These are phyloP conservation scores for Fusarium bactridioides DNA, from an alignment of 2,329 filamentous ascomycete genomes.

Conservation along the genomic window DNA sequence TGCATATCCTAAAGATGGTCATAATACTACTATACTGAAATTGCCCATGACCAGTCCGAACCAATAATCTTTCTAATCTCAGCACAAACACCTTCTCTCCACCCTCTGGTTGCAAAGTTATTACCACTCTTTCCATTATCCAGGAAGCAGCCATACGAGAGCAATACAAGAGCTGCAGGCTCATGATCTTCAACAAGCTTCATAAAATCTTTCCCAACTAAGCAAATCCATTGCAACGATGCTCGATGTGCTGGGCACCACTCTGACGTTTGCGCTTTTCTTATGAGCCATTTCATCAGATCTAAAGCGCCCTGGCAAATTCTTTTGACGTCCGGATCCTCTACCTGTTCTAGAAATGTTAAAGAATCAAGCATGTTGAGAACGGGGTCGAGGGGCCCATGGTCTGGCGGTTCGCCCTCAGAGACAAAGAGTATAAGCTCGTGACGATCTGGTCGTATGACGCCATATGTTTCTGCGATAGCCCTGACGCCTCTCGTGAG, in stretches of 20 bases:
- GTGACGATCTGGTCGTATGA: neutral
- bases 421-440: neutral
- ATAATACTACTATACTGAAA: too few species aligned
- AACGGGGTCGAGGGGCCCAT: neutral
- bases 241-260: neutral
- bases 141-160: neutral
- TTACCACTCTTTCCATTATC: neutral
- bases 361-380: neutral
- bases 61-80: neutral
- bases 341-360: neutral
- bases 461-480: neutral
- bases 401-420: neutral
- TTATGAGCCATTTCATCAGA: neutral
- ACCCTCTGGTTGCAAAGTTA: neutral
- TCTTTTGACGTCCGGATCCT: accelerated
- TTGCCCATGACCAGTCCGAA: neutral
- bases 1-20: accelerated
- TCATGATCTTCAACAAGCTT: neutral
- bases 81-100: neutral
- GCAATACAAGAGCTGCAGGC: neutral
- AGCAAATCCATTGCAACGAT: neutral
- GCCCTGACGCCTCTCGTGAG: neutral
- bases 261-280: neutral
- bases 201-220: neutral
- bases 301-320: neutral